Evolutionary conservation across 192 early-diverging fungal genomes (phyloP).

Genomic region (Obelidium mucronatum): DNA sequence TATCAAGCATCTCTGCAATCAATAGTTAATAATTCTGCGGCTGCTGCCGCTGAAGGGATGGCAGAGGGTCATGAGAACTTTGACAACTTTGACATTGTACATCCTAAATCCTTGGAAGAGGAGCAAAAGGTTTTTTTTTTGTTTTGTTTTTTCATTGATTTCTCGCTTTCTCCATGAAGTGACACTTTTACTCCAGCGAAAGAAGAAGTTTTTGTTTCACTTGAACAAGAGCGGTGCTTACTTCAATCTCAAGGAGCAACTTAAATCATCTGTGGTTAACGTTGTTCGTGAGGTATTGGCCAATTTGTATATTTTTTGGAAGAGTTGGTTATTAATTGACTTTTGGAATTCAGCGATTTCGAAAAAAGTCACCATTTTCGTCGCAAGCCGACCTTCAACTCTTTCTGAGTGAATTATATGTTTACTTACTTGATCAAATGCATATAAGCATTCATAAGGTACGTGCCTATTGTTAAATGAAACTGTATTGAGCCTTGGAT

Average conservation of each 20-base stretch:
- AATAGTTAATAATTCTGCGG: conserved; percentile 4
- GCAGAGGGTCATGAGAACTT: background rate
- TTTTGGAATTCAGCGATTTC: conserved; percentile 49
- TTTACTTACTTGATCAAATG: conserved; percentile 66
- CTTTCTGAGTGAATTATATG: conserved; percentile 67
- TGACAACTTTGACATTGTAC: conserved; percentile 29
- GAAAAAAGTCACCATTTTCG: conserved; percentile 57
- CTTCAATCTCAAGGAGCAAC: conserved; percentile 64
- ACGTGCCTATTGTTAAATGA: background rate
- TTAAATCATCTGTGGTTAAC: conserved; percentile 63
- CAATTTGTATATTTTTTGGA: too few species aligned
- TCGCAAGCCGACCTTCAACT: conserved; percentile 60
- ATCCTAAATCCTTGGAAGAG: conserved; percentile 32
- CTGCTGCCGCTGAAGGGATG: conserved; percentile 8
- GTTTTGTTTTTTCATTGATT: background rate
- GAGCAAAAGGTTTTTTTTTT: conserved; percentile 46
- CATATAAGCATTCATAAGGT: conserved; percentile 58
- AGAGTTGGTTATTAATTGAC: background rate
- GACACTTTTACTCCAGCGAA: conserved; percentile 37
- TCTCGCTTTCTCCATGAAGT: too few species aligned
- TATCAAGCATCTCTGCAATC: conserved; percentile 35
- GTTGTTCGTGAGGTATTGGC: conserved; percentile 60
- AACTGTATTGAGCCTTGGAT: background rate
- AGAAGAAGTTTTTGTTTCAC: conserved; percentile 65
- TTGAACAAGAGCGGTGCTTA: conserved; percentile 67